These are phyloP conservation scores for Syncephalastrum sp. DNA, from an alignment of 371 early-diverging fungal species.

Conservation along the genomic window DNA sequence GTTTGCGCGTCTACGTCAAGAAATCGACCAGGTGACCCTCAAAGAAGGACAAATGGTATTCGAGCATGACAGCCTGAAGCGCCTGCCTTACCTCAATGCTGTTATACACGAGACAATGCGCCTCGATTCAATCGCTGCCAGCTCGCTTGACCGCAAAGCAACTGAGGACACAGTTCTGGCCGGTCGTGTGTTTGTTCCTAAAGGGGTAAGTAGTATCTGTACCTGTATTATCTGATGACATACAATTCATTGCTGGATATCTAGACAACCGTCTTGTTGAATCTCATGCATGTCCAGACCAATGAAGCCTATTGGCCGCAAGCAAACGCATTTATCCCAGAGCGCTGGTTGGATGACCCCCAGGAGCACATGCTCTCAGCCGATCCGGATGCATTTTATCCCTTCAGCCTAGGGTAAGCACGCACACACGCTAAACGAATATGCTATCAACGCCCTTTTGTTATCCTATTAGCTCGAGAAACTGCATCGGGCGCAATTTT, in stretches of 20 bases:
- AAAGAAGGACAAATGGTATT: constrained; percentile 13
- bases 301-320: constrained; percentile 26
- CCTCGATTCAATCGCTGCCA: constrained; percentile 26
- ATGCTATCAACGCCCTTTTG: too few species aligned
- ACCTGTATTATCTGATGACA: neutral
- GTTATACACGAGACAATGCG: constrained; percentile 39
- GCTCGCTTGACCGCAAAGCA: constrained; percentile 22
- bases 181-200: constrained; percentile 16
- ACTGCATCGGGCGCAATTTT: constrained; percentile 55
- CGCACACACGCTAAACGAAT: neutral
- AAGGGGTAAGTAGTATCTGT: constrained; percentile 10
- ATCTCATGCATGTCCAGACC: constrained; percentile 20
- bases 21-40: constrained; percentile 24
- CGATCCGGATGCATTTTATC: constrained; percentile 33
- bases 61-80: constrained; percentile 29
- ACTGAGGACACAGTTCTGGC: constrained; percentile 13
- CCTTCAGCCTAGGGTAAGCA: constrained; percentile 40
- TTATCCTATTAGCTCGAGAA: constrained; percentile 26
- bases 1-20: constrained; percentile 22
- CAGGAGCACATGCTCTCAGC: neutral
- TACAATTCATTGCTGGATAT: neutral
- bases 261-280: constrained; percentile 7
- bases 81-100: constrained; percentile 35
- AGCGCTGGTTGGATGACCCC: constrained; percentile 30
- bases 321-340: constrained; percentile 26